These are phyloP conservation scores for Umbelopsis vinacea DNA, from an alignment of 192 early-diverging fungal species.

Conservation along the genomic window DNA sequence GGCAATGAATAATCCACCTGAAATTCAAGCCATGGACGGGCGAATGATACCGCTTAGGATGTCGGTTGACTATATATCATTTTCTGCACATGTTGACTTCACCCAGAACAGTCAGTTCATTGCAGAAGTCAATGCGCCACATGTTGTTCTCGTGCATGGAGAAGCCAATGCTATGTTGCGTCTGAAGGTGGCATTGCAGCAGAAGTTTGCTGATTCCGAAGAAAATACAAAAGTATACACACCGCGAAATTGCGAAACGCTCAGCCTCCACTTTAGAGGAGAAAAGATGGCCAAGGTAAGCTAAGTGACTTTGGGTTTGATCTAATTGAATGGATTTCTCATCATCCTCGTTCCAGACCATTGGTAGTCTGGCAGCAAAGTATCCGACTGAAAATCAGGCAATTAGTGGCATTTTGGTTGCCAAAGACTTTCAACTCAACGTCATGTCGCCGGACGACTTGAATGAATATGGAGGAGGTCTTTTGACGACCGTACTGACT, in stretches of 20 bases:
- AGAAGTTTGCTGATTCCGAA: constrained; percentile 80
- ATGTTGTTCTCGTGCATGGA: constrained; percentile 95
- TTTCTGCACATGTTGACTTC: constrained; percentile 98
- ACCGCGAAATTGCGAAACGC: constrained; percentile 86
- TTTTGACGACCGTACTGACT: constrained; percentile 74
- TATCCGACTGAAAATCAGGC: constrained; percentile 71
- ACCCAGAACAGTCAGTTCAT: constrained; percentile 97
- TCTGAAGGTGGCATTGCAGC: constrained; percentile 83
- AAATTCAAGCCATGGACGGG: constrained; percentile 82
- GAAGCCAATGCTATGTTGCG: constrained; percentile 94
- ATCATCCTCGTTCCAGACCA: constrained; percentile 53
- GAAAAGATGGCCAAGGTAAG: constrained; percentile 91
- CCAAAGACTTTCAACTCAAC: constrained; percentile 89
- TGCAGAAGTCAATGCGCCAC: constrained; percentile 89
- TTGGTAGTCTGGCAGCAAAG: constrained; percentile 81
- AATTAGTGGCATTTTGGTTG: constrained; percentile 81
- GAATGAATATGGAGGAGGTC: constrained; percentile 75
- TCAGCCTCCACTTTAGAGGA: constrained; percentile 91
- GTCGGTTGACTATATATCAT: constrained; percentile 93
- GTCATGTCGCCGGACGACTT: constrained; percentile 84
- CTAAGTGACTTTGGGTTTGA: too few relatives aligned
- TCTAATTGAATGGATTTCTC: too few relatives aligned
- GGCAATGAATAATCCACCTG: constrained; percentile 82
- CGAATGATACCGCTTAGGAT: constrained; percentile 79
- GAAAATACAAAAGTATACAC: constrained; percentile 83